Evolutionary conservation across 1,139 yeast species (phyloP).

Genomic region (Hansenula sp.): DNA sequence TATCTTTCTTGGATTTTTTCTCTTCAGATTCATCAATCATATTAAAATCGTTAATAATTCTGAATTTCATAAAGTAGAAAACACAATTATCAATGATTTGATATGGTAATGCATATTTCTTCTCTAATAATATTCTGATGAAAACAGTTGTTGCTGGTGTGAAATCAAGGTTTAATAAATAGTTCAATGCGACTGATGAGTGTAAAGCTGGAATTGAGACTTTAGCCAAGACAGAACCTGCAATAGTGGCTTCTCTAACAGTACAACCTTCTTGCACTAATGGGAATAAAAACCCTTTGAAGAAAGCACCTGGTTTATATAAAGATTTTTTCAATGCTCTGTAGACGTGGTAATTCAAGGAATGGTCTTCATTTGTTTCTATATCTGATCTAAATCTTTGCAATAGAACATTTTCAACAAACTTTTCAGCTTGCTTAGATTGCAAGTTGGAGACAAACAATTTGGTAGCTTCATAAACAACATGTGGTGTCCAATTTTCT

Average conservation of each 20-base stretch:
- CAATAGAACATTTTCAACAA: slow-evolving; percentile 67
- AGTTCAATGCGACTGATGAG: slow-evolving; percentile 91
- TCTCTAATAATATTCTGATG: slow-evolving; percentile 83
- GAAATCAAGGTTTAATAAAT: slow-evolving; percentile 79
- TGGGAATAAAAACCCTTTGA: slow-evolving; percentile 93
- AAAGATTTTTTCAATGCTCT: slow-evolving; percentile 88
- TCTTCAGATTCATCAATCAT: slow-evolving; percentile 33
- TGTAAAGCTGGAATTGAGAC: slow-evolving; percentile 92
- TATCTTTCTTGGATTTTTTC: slow-evolving; percentile 34
- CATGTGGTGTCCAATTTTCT: slow-evolving; percentile 94
- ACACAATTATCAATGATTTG: slow-evolving; percentile 94
- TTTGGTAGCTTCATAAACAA: slow-evolving; percentile 91
- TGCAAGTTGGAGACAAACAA: slow-evolving; percentile 85
- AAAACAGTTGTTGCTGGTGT: slow-evolving; percentile 87
- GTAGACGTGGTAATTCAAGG: slow-evolving; percentile 85
- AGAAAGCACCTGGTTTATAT: slow-evolving; percentile 96
- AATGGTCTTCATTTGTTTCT: slow-evolving; percentile 61
- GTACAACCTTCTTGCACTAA: slow-evolving; percentile 81
- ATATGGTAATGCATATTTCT: slow-evolving; percentile 94
- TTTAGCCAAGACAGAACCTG: slow-evolving; percentile 85
- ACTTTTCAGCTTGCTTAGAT: slow-evolving; percentile 85
- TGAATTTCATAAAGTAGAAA: slow-evolving; percentile 90
- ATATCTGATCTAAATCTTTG: slow-evolving; percentile 84
- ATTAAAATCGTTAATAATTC: slow-evolving; percentile 45
- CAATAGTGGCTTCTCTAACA: slow-evolving; percentile 91